Evolutionary conservation across 2,329 filamentous ascomycete genomes (phyloP).

Genomic region (Kalmusia sp.): DNA sequence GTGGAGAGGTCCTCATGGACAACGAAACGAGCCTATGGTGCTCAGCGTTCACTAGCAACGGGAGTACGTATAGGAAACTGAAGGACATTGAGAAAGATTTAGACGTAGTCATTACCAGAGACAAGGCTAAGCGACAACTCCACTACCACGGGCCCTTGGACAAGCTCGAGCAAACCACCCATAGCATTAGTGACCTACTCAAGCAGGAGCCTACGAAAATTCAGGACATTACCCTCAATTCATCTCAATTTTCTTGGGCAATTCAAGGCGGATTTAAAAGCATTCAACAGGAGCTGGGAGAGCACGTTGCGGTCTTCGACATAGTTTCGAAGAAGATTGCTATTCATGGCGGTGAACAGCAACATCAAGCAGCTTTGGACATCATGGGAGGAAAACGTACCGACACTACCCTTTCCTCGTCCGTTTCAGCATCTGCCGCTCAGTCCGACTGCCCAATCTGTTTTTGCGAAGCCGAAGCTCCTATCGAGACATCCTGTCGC

Average conservation of each 20-base stretch:
- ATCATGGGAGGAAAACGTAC: conserved; percentile 2
- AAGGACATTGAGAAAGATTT: conserved; percentile 26
- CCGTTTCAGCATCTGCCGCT: background rate
- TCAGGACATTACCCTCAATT: conserved; percentile 12
- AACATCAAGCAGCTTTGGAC: conserved; percentile 11
- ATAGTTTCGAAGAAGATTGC: conserved; percentile 10
- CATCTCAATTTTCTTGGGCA: conserved; percentile 12
- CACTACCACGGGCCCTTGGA: conserved; percentile 24
- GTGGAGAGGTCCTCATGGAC: conserved; percentile 37
- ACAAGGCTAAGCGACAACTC: conserved; percentile 28
- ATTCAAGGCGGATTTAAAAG: conserved; percentile 15
- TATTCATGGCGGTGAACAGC: conserved; percentile 14
- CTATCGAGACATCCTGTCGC: background rate
- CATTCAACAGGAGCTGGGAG: conserved; percentile 12
- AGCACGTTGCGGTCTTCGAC: conserved; percentile 11
- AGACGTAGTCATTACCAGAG: conserved; percentile 22
- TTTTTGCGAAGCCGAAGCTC: conserved; percentile 16
- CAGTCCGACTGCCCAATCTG: conserved; percentile 18
- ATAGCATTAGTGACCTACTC: conserved; percentile 16
- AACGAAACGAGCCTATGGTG: conserved; percentile 41
- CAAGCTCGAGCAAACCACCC: conserved; percentile 20
- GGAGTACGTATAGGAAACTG: conserved; percentile 24
- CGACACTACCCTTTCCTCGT: background rate
- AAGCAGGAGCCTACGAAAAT: background rate
- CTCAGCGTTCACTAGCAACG: conserved; percentile 23